Conservation (phyloP, 2,329 filamentous ascomycete genomes). For the Pseudocercospora vitis region DNA sequence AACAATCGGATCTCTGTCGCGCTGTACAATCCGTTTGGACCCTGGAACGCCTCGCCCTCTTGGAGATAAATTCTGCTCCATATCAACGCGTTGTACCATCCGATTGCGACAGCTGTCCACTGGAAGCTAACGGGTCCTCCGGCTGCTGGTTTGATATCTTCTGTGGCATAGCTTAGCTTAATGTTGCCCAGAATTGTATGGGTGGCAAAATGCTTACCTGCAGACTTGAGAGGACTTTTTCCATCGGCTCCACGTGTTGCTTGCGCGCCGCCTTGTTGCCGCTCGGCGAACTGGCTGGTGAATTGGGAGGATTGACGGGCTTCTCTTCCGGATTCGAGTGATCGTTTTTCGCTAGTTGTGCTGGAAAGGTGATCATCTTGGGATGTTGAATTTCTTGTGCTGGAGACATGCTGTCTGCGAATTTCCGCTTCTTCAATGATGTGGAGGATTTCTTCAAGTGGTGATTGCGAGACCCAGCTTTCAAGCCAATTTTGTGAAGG, state of each 20-base stretch:
- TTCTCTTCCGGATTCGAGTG: conserved; percentile 14
- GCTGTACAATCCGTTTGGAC: conserved; percentile 84
- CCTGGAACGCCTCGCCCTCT: conserved; percentile 81
- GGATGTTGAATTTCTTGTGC: conserved; percentile 12
- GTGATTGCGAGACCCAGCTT: conserved; percentile 85
- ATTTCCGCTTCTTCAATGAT: conserved; percentile 22
- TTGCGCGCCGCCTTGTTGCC: conserved; percentile 3
- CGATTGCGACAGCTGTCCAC: conserved; percentile 50
- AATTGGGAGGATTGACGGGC: conserved; percentile 21
- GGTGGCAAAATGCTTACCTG: conserved; percentile 15
- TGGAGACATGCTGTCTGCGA: conserved; percentile 13
- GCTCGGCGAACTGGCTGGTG: conserved; percentile 15
- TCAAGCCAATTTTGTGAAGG: conserved; percentile 85
- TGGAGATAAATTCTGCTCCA: conserved; percentile 91
- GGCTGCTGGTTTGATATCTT: conserved; percentile 14
- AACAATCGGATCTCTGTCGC: conserved; percentile 86
- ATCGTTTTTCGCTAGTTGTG: conserved; percentile 10
- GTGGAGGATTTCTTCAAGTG: conserved; percentile 63
- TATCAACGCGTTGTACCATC: conserved; percentile 92
- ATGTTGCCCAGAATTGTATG: no score
- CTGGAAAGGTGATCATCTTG: conserved; percentile 18
- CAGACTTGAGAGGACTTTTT: conserved; percentile 18
- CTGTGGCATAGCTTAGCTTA: no score
- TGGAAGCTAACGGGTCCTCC: conserved; percentile 14
- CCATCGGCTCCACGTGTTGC: conserved; percentile 19